Percentiles rank a stretch among this genome's conserved stretches.
These are phyloP conservation scores for Phytophthora tentaculata DNA, from an alignment of 352 stramenopile species.

Conservation along the genomic window DNA sequence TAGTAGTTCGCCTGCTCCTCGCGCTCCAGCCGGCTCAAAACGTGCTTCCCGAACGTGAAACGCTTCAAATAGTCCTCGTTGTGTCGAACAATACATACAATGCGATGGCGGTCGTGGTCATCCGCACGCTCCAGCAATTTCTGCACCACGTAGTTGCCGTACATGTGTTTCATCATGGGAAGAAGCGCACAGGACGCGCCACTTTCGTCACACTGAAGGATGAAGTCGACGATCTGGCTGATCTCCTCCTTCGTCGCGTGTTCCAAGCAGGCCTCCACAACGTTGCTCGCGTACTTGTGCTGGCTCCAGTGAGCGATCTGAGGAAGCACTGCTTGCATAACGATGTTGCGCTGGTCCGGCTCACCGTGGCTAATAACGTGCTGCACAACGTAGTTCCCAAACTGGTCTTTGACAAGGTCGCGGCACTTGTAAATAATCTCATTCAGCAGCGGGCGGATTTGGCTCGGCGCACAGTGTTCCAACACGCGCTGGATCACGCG, in stretches of 20 bases:
- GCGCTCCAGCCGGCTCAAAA: constrained; percentile 71
- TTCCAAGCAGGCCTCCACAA: constrained; percentile 95
- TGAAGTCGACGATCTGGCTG: constrained; percentile 76
- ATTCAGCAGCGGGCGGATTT: constrained; percentile 94
- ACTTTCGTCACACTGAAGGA: constrained; percentile 77
- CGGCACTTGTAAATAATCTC: constrained; percentile 93
- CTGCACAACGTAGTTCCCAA: constrained; percentile 99
- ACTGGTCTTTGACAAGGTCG: constrained; percentile 95
- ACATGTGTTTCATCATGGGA: constrained; percentile 96
- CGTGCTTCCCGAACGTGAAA: constrained; percentile 94
- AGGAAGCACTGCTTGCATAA: constrained; percentile 88
- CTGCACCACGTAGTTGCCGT: constrained; percentile 97
- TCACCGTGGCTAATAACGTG: constrained; percentile 96
- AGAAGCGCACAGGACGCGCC: constrained; percentile 82
- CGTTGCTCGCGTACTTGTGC: constrained; percentile 97
- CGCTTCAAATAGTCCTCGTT: constrained; percentile 92
- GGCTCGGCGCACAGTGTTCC: constrained; percentile 92
- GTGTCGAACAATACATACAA: constrained; percentile 91
- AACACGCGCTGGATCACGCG: constrained; percentile 98
- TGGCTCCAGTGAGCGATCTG: constrained; percentile 92
- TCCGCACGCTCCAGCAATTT: constrained; percentile 95
- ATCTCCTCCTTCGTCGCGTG: constrained; percentile 87
- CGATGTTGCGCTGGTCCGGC: constrained; percentile 69
- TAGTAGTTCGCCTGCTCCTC: constrained; percentile 44
- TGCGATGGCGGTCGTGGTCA: constrained; percentile 80